A percentile compares a stretch with the other conserved stretches of the same genome.
phyloP scores from a whole-genome alignment of 2,329 filamentous ascomycete genomes.

The Exophiala sp. region DNA sequence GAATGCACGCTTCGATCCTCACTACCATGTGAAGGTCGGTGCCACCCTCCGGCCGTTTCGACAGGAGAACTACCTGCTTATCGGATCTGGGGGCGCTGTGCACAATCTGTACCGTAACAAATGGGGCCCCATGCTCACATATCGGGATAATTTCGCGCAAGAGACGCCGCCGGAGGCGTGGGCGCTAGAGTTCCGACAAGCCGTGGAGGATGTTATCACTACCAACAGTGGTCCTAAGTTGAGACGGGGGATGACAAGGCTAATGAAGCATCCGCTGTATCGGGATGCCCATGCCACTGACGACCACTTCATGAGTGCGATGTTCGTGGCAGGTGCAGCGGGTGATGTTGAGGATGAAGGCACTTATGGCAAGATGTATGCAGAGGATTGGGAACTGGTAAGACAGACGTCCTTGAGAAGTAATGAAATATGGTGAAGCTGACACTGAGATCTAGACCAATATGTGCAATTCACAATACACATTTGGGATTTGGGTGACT shows the following conservation, averaged over 20 bases:
- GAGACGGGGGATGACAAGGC: slow-evolving; percentile 53
- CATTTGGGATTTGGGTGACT: slow-evolving; percentile 38
- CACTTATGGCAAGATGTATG: slow-evolving; percentile 44
- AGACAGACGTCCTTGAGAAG: background rate
- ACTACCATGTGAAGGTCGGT: too few species aligned
- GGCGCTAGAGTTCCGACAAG: slow-evolving; percentile 64
- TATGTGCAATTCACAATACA: slow-evolving; percentile 62
- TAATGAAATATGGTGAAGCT: background rate
- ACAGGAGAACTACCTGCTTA: slow-evolving; percentile 9
- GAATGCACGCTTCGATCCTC: slow-evolving; percentile 44
- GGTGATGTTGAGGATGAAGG: slow-evolving; percentile 49
- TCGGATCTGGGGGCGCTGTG: slow-evolving; percentile 11
- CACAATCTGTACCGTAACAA: slow-evolving; percentile 52
- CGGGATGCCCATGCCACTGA: slow-evolving; percentile 68
- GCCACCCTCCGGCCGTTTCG: too few species aligned
- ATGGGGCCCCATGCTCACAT: slow-evolving; percentile 62
- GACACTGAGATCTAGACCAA: slow-evolving; percentile 42
- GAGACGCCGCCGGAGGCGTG: slow-evolving; percentile 56
- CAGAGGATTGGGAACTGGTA: slow-evolving; percentile 59
- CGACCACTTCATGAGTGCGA: slow-evolving; percentile 65
- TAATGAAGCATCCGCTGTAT: slow-evolving; percentile 67
- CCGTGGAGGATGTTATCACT: slow-evolving; percentile 58
- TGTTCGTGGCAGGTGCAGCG: slow-evolving; percentile 60
- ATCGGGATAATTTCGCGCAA: slow-evolving; percentile 62
- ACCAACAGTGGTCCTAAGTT: slow-evolving; percentile 54